These are phyloP conservation scores for Aspergillus uvarum DNA, from an alignment of 2,329 filamentous ascomycete species.

Conservation along the genomic window DNA sequence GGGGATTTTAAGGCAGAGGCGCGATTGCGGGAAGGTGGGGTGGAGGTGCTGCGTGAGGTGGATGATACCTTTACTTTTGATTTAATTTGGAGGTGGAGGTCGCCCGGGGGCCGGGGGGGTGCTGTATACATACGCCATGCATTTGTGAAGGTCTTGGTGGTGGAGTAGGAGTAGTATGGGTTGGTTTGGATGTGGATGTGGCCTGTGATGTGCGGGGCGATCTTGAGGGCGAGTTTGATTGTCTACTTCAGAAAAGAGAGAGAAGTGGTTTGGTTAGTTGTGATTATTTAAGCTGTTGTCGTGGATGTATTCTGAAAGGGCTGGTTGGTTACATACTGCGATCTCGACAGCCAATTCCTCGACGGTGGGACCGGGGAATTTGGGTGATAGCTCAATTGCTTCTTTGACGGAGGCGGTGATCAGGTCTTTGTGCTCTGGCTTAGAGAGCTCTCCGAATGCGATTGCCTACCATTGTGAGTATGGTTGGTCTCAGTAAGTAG, in stretches of 20 bases:
- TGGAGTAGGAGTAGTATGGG: constrained; percentile 55
- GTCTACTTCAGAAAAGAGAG: constrained; percentile 43
- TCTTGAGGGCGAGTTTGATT: constrained; percentile 55
- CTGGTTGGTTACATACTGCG: constrained; percentile 42
- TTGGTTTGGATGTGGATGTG: constrained; percentile 62
- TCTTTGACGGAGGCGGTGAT: constrained; percentile 22
- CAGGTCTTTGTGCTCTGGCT: constrained; percentile 37
- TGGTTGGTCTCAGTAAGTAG: background rate
- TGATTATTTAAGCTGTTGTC: background rate
- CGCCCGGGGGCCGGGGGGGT: background rate
- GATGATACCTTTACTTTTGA: constrained; percentile 48
- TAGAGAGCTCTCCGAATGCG: constrained; percentile 49
- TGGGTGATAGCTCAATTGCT: constrained; percentile 38
- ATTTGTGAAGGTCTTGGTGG: constrained; percentile 51
- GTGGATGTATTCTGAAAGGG: no score
- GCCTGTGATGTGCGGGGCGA: constrained; percentile 52
- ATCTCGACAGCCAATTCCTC: constrained; percentile 58
- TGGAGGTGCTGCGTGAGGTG: constrained; percentile 49
- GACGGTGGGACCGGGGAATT: constrained; percentile 38
- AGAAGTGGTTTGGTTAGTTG: background rate
- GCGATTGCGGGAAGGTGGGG: constrained; percentile 46
- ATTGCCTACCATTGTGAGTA: constrained; percentile 43
- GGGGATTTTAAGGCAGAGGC: constrained; percentile 64
- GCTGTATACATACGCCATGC: constrained; percentile 47
- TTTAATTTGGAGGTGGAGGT: background rate